Evolutionary conservation across 768 basidiomycete species (phyloP).

Genomic region (Trametes coccinea): DNA sequence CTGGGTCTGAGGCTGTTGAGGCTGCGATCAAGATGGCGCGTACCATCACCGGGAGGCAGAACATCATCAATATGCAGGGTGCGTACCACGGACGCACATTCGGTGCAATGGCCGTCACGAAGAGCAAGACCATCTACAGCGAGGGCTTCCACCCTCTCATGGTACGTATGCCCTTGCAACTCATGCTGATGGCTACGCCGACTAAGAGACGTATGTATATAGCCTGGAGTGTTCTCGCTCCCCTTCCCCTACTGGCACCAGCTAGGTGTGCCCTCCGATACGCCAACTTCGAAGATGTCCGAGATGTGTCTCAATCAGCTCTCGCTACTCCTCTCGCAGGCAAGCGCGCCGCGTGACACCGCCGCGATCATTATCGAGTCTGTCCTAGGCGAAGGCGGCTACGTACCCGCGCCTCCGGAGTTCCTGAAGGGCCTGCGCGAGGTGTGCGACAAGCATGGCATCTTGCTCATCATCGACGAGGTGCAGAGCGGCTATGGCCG

Average conservation of each 20-base stretch:
- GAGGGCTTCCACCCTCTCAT: conserved; percentile 79
- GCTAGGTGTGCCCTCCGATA: conserved; percentile 54
- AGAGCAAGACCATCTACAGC: conserved; percentile 89
- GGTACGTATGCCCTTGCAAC: conserved; percentile 44
- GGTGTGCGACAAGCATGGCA: conserved; percentile 85
- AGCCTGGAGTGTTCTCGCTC: conserved; percentile 82
- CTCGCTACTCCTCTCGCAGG: conserved; percentile 76
- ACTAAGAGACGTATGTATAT: neutral
- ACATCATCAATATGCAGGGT: conserved; percentile 91
- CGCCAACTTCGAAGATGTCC: conserved; percentile 58
- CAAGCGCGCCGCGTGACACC: conserved; percentile 80
- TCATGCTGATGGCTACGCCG: neutral
- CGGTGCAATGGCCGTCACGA: conserved; percentile 92
- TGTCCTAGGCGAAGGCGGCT: conserved; percentile 93
- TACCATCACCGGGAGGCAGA: conserved; percentile 73
- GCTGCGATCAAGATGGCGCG: conserved; percentile 88
- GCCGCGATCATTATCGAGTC: conserved; percentile 95
- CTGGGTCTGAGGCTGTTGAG: conserved; percentile 92
- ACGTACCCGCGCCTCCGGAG: conserved; percentile 80
- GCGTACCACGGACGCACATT: conserved; percentile 92
- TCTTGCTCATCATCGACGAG: conserved; percentile 84
- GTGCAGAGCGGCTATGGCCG: conserved; percentile 91
- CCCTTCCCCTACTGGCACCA: conserved; percentile 97
- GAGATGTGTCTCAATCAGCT: conserved; percentile 75
- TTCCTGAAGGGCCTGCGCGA: conserved; percentile 79